A percentile compares a stretch with the other conserved stretches of the same genome.
These are phyloP conservation scores for Thelonectria olida DNA, from an alignment of 2,329 filamentous ascomycete genomes.

Conservation along the genomic window DNA sequence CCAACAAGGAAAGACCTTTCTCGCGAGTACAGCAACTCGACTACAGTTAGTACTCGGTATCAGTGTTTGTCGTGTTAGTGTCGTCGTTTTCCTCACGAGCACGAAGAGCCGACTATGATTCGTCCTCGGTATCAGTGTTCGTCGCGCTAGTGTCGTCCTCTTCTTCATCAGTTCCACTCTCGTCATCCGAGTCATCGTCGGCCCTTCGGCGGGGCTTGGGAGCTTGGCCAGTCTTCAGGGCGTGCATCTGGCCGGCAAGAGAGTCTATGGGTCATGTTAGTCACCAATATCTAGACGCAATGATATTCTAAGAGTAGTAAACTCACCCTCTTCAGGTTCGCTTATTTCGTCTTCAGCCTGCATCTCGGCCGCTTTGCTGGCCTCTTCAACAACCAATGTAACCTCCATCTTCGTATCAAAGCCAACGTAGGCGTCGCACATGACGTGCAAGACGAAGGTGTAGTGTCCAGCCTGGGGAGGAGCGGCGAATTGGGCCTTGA, in stretches of 20 bases:
- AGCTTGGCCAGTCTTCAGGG: conserved; percentile 76
- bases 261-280: conserved; percentile 69
- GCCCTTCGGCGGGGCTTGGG: conserved; percentile 66
- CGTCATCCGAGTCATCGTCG: conserved; percentile 75
- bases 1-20: too few relatives aligned
- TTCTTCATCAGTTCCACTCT: conserved; percentile 81
- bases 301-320: neutral
- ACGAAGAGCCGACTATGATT: conserved; percentile 53
- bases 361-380: conserved; percentile 82
- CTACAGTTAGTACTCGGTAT: too few relatives aligned
- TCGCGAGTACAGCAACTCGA: too few relatives aligned
- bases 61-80: too few relatives aligned
- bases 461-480: conserved; percentile 93
- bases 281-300: neutral
- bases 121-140: conserved; percentile 73
- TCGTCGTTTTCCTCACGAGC: too few relatives aligned
- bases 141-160: conserved; percentile 73
- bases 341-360: conserved; percentile 93
- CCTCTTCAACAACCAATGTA: conserved; percentile 87
- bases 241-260: conserved; percentile 89
- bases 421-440: conserved; percentile 95
- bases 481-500: conserved; percentile 97
- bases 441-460: conserved; percentile 91
- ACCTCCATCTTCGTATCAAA: conserved; percentile 94
- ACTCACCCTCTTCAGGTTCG: conserved; percentile 94